Base-by-base conservation (phyloP, 2,329 filamentous ascomycete genomes). In the Dactylellina leptospora region DNA sequence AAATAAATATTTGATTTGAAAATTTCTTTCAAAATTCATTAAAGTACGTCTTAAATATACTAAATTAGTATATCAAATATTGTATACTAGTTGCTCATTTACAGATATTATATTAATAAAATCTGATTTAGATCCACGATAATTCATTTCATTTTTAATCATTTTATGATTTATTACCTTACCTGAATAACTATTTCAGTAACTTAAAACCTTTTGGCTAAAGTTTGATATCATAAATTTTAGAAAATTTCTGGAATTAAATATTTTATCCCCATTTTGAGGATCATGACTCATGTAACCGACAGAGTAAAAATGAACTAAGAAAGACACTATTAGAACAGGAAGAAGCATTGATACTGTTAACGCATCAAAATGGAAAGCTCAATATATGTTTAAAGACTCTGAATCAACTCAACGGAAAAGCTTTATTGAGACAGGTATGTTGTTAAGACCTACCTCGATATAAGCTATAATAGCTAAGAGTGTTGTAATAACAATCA, bases 221-320 rank as follows among this genome's bases (percentile, higher is more conserved):
- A 22, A 38, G 73, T 50, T 74, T 74, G 73, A 68, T 74, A 73
- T 33, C 69, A 70, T 40, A 74, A 75, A 54, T 33, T 75, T 53
- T 75, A 75, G 56, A 45, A 28, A 20, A 18, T 75, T 58, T 68
- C 73, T 69, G 73, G 55, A 75, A 38, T 75, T 75, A 73, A 64
- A 61, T 47, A 73, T 20, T 74, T 74, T 68, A 69, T 54, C 28
- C 28, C 28, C 28, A 33, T 33, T 33, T 11, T 16, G 47, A 62
- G 53, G 25, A 59, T 50, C 40, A 45, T 54, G 16, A 13, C 59
- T 68, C 59, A 50, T 69, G 42, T 66, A 44, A 51, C 28, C 23
- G 23, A 69, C 18, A 68, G 40, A 66, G 28, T 66, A 62, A 16
- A 66, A 18, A 33, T 68, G 68, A 25, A 50, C 68, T 54, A 68